A percentile compares a stretch with the other conserved stretches of the same genome.
Conservation (phyloP, 768 basidiomycete species). For the Boletus insuetus region DNA sequence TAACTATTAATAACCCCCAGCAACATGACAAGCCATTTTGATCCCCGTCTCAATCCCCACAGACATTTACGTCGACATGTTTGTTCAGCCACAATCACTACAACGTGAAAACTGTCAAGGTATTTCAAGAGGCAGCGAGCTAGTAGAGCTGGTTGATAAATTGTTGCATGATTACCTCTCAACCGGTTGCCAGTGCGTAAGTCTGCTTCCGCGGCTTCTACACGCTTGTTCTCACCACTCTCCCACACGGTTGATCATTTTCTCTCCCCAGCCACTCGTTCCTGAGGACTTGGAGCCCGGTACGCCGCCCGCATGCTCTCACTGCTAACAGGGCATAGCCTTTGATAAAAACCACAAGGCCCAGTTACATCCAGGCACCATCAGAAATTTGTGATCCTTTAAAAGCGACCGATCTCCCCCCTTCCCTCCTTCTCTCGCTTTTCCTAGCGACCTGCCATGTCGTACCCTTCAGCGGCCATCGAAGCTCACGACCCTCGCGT, state of each 20-base stretch:
- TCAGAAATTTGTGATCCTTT: not conserved
- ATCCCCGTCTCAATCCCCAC: too few relatives aligned
- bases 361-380: not conserved
- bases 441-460: conserved; percentile 16
- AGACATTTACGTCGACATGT: too few relatives aligned
- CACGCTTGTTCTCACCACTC: too few relatives aligned
- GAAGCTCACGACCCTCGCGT: conserved; percentile 18
- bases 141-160: too few relatives aligned
- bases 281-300: not conserved
- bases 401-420: not conserved
- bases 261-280: not conserved
- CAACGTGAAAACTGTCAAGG: too few relatives aligned
- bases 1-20: too few relatives aligned
- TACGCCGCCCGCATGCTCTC: not conserved
- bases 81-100: too few relatives aligned
- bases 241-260: not conserved
- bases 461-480: conserved; percentile 16
- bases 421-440: not conserved
- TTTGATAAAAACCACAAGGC: not conserved
- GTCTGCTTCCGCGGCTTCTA: too few relatives aligned
- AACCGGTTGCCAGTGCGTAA: too few relatives aligned
- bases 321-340: not conserved
- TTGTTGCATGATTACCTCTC: too few relatives aligned
- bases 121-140: too few relatives aligned
- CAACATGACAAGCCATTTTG: too few relatives aligned